Evolutionary conservation across 108 stramenopile genomes (phyloP).

Genomic region (Cyclotella sp.): DNA sequence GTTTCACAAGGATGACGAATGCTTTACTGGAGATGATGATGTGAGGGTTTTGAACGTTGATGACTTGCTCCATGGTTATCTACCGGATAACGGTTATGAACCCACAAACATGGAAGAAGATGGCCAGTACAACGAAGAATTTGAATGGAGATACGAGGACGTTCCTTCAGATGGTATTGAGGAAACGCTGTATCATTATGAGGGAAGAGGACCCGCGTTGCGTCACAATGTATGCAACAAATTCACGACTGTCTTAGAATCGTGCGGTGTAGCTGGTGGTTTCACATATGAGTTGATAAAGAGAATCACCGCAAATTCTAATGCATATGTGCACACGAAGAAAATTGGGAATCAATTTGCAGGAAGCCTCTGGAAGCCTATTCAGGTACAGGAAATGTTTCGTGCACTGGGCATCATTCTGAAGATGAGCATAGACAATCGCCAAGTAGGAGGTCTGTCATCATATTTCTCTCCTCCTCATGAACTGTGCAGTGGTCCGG

Average conservation of each 20-base stretch:
- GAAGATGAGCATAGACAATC: slow-evolving; percentile 24
- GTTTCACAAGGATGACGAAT: background rate
- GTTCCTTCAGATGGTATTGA: background rate
- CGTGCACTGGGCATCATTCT: slow-evolving; percentile 1
- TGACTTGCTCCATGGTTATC: background rate
- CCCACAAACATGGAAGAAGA: slow-evolving; percentile 1
- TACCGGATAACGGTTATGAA: background rate
- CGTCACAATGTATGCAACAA: background rate
- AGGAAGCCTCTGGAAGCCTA: slow-evolving; percentile 10
- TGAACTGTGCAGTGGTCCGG: background rate
- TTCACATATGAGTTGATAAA: slow-evolving; percentile 13
- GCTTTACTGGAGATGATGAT: background rate
- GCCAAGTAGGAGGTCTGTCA: slow-evolving; percentile 2
- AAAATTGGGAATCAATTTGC: slow-evolving; percentile 1
- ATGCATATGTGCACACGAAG: slow-evolving; percentile 2
- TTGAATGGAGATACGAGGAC: background rate
- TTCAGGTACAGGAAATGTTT: slow-evolving; percentile 11
- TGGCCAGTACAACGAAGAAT: background rate
- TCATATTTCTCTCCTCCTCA: slow-evolving; percentile 13
- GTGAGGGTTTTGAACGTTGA: background rate
- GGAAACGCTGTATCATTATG: background rate
- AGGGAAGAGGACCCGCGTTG: background rate
- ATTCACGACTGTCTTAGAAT: background rate
- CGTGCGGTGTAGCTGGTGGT: slow-evolving; percentile 9
- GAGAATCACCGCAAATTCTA: slow-evolving; percentile 10